Evolutionary conservation across 768 basidiomycete species (phyloP).

Genomic region (Suillus alpinus): DNA sequence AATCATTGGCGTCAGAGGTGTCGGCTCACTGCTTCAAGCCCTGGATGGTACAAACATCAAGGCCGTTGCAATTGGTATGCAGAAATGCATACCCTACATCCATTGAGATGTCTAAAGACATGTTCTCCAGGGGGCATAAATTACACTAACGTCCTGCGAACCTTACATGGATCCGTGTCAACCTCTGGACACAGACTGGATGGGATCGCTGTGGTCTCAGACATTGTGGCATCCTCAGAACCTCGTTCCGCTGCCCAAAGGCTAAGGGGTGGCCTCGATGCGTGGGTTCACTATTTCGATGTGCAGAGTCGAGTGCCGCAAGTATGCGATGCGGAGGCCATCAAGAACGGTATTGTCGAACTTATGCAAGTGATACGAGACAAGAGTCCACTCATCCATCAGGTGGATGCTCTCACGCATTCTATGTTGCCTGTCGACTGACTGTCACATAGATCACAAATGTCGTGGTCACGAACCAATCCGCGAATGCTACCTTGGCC

Average conservation of each 20-base stretch:
- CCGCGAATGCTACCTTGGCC: slow-evolving; percentile 86
- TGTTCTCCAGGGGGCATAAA: slow-evolving; percentile 78
- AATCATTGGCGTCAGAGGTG: slow-evolving; percentile 68
- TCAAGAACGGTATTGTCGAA: slow-evolving; percentile 43
- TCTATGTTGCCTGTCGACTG: background rate
- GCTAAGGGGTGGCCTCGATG: slow-evolving; percentile 40
- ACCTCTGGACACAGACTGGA: slow-evolving; percentile 57
- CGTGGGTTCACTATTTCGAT: slow-evolving; percentile 15
- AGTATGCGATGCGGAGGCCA: slow-evolving; percentile 27
- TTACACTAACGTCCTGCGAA: slow-evolving; percentile 68
- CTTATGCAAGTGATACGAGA: slow-evolving; percentile 53
- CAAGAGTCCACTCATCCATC: slow-evolving; percentile 74
- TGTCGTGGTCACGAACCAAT: slow-evolving; percentile 83
- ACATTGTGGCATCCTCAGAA: slow-evolving; percentile 66
- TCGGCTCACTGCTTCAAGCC: slow-evolving; percentile 61
- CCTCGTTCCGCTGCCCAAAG: slow-evolving; percentile 51
- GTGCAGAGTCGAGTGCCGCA: background rate
- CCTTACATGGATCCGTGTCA: slow-evolving; percentile 69
- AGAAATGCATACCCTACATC: background rate
- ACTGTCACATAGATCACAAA: slow-evolving; percentile 71
- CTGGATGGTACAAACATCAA: slow-evolving; percentile 63
- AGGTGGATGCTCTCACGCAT: slow-evolving; percentile 40
- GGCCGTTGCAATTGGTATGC: slow-evolving; percentile 83
- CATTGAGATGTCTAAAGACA: background rate
- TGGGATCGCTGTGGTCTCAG: slow-evolving; percentile 87